Evolutionary conservation across 352 stramenopile species (phyloP).

Genomic region (Globisporangium splendens): DNA sequence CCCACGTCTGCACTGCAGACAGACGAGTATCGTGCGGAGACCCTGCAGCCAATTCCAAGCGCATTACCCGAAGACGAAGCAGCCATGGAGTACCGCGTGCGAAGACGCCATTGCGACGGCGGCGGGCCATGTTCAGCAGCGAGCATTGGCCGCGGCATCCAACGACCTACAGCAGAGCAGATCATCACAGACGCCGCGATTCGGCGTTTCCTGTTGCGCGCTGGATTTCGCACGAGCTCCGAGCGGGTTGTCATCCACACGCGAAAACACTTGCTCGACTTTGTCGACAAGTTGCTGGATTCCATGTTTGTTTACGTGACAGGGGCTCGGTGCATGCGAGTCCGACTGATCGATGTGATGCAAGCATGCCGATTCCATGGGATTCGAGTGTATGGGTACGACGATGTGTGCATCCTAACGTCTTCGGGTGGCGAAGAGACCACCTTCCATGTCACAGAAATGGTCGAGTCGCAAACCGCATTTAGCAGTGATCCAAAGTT

Average conservation of each 20-base stretch:
- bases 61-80: not conserved
- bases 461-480: slow-evolving; percentile 43
- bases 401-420: slow-evolving; percentile 60
- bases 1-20: not conserved
- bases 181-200: slow-evolving; percentile 43
- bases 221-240: slow-evolving; percentile 57
- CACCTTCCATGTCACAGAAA: slow-evolving; percentile 62
- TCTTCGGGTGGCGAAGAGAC: slow-evolving; percentile 15
- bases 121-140: too few relatives aligned
- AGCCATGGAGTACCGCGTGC: slow-evolving; percentile 41
- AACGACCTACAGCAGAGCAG: slow-evolving; percentile 12
- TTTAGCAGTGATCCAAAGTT: slow-evolving; percentile 18
- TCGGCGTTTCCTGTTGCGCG: slow-evolving; percentile 68
- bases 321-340: slow-evolving; percentile 34
- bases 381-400: slow-evolving; percentile 77
- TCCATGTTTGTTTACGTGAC: slow-evolving; percentile 48
- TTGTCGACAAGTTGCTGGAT: slow-evolving; percentile 51
- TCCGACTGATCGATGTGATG: slow-evolving; percentile 67
- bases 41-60: not conserved
- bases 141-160: not conserved
- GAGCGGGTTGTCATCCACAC: slow-evolving; percentile 29
- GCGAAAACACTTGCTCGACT: slow-evolving; percentile 43
- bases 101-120: slow-evolving; percentile 28
- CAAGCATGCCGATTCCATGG: slow-evolving; percentile 55
- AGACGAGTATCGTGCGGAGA: not conserved